Percentiles rank a stretch among this genome's conserved stretches.
These are phyloP conservation scores for Cylindrotheca closterium DNA, from an alignment of 108 stramenopile species.

Conservation along the genomic window DNA sequence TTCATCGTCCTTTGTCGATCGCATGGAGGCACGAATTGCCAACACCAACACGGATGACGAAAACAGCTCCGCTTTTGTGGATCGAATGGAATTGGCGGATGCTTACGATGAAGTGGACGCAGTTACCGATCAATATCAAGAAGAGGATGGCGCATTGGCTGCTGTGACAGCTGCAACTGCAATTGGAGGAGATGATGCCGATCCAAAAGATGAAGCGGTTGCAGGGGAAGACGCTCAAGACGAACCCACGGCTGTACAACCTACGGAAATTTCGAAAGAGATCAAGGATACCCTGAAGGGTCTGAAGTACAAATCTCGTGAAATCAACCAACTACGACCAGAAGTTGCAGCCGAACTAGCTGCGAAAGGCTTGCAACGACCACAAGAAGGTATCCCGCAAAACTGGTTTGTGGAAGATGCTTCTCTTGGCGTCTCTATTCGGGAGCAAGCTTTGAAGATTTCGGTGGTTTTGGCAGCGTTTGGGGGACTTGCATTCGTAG, in stretches of 20 bases:
- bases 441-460: not conserved
- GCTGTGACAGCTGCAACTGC: not conserved
- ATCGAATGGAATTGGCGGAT: conserved; percentile 46
- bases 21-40: not conserved
- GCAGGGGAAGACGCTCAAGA: not conserved
- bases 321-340: conserved; percentile 34
- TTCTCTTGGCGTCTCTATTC: not conserved
- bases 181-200: not conserved
- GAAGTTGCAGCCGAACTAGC: conserved; percentile 29
- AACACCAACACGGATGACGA: conserved; percentile 18
- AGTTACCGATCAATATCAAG: not conserved
- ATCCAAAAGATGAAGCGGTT: not conserved
- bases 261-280: conserved; percentile 1
- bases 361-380: conserved; percentile 26
- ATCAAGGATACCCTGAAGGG: conserved; percentile 22
- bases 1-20: conserved; percentile 1
- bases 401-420: conserved; percentile 28
- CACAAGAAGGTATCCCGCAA: conserved; percentile 37
- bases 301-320: conserved; percentile 21
- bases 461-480: conserved; percentile 4
- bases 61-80: conserved; percentile 40
- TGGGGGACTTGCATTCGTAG: not conserved
- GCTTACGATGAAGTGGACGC: conserved; percentile 27
- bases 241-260: not conserved
- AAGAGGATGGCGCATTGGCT: not conserved